Percentiles rank a stretch among this genome's conserved stretches.
Conservation (phyloP, 148 eudicot genomes). For the Bassia scoparia region DNA sequence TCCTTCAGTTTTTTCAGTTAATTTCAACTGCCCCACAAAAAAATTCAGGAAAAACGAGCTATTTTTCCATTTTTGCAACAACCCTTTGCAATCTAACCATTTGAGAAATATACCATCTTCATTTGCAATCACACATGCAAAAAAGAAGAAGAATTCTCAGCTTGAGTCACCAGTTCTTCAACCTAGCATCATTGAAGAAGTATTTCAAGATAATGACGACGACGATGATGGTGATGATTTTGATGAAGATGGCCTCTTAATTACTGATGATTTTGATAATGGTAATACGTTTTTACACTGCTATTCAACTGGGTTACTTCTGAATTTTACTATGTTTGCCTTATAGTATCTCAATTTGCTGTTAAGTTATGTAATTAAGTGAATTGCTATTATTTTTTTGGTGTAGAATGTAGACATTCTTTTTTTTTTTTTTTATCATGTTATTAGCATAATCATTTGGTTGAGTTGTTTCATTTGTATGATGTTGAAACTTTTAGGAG, state of each 20-base stretch:
- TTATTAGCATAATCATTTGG: background rate
- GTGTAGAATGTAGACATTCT: no score
- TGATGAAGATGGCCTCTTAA: conserved; percentile 33
- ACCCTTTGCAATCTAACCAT: conserved; percentile 17
- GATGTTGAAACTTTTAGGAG: background rate
- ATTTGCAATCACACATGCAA: conserved; percentile 31
- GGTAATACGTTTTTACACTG: no score
- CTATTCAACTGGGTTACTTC: background rate
- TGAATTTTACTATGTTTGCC: no score
- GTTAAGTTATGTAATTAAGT: no score
- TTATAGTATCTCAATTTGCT: no score
- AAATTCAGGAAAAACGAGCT: background rate
- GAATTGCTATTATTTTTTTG: no score
- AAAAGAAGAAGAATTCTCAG: conserved; percentile 35
- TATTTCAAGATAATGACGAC: conserved; percentile 32
- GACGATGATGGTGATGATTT: conserved; percentile 14
- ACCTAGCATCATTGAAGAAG: conserved; percentile 47
- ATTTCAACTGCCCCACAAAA: conserved; percentile 11
- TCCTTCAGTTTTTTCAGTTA: background rate
- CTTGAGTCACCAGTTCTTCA: conserved; percentile 33
- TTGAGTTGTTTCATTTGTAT: background rate
- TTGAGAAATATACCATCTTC: conserved; percentile 9
- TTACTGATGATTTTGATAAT: conserved; percentile 44
- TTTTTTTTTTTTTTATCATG: no score
- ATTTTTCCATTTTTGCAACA: background rate